Percentiles rank a stretch among this genome's conserved stretches.
These are phyloP conservation scores for Quercus lobata DNA, from an alignment of 331 rosid species.

Conservation along the genomic window DNA sequence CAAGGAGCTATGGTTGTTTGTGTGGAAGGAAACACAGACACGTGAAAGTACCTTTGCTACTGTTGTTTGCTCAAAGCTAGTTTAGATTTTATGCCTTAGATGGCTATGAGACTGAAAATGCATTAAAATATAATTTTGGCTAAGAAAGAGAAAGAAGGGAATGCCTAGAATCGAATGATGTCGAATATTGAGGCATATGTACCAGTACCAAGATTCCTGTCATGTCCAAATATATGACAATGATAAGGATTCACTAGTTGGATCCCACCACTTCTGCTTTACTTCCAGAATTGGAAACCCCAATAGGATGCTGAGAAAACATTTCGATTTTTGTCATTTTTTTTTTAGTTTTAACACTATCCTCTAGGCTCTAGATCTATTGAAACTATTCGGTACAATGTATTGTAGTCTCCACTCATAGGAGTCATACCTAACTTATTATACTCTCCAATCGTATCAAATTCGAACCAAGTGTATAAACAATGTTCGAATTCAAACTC, in stretches of 20 bases:
- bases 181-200: not conserved
- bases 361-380: too few species aligned
- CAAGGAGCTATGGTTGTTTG: not conserved
- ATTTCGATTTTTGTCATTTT: not conserved
- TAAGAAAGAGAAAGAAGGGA: not conserved
- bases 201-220: not conserved
- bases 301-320: too few species aligned
- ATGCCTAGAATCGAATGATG: not conserved
- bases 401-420: too few species aligned
- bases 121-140: not conserved
- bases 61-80: not conserved
- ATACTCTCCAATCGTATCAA: too few species aligned
- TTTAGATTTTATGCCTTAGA: not conserved
- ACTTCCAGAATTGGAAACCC: not conserved
- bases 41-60: not conserved
- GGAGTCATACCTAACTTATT: too few species aligned
- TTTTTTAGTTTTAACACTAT: not conserved
- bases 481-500: too few species aligned
- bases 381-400: too few species aligned
- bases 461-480: too few species aligned
- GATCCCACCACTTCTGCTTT: not conserved
- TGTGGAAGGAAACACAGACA: not conserved
- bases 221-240: not conserved
- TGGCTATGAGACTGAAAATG: not conserved
- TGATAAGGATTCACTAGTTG: not conserved